Base-by-base conservation (phyloP, 1,139 yeast genomes). In the Yamadazyma songkhlaensis region DNA sequence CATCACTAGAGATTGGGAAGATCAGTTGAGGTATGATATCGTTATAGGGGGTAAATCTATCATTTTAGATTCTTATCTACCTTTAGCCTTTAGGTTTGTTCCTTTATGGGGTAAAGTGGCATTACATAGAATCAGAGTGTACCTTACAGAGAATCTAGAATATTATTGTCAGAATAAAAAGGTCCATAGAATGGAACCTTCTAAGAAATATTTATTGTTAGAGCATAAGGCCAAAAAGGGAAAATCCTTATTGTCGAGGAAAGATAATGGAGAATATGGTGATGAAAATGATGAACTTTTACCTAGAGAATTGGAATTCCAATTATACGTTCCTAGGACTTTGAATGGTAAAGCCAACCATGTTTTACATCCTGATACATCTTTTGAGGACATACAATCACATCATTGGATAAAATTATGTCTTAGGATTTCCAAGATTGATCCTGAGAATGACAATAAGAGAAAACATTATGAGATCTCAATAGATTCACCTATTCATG, bases 401-500 rank as follows among this genome's bases (percentile, higher is more conserved):
- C 92, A 86, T 51, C 98, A 92, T 62, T 90, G 97, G 97, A 79
- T 92, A 50, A 92, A 90, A 59, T 76, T 92, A 10, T 83, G 94
- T 44, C 62, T 92, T 37, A 67, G 97, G 36, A 69, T 92, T 22
- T 85, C 95, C 10, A 78, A 76, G 47, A 57, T 69, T 9, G 80
- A 82, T 38, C 74, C 81, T 0, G 77, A 72, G 13, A 74, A 75
- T 37, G 69, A 75, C 1, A 67, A 67, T 33, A 83, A 75, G 61
- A 62, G 94, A 27, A 90, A 89, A 56, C 96, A 88, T 57, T 92
- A 84, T 54, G 97, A 92, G 61, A 84, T 92, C 33, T 81, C 87
- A 45, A 87, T 90, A 45, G 97, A 92, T 57, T 84, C 95, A 8
- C 97, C 97, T 6, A 79, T 89, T 44, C 95, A 86, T 50, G 67